Evolutionary conservation across 495 filamentous ascomycete genomes (phyloP).

Genomic region (Xylaria cubensis): DNA sequence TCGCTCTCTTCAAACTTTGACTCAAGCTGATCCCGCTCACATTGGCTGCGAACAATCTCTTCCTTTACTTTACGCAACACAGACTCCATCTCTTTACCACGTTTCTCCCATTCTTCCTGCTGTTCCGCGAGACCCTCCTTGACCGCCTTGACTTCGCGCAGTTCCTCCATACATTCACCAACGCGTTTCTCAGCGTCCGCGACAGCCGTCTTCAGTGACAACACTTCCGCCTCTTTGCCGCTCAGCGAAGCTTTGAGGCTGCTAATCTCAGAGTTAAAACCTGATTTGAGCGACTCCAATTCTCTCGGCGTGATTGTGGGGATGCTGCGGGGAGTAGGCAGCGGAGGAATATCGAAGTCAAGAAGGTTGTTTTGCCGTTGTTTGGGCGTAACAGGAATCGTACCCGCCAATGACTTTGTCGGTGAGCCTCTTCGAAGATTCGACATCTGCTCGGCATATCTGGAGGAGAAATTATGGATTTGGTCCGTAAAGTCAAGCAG

Average conservation of each 20-base stretch:
- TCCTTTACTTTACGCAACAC: conserved; percentile 79
- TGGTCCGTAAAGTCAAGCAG: conserved; percentile 88
- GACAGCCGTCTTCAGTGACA: conserved; percentile 82
- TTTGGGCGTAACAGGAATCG: conserved; percentile 45
- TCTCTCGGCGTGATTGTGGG: conserved; percentile 91
- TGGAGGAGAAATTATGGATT: conserved; percentile 55
- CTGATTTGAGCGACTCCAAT: conserved; percentile 87
- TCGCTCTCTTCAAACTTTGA: conserved; percentile 77
- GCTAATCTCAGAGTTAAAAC: conserved; percentile 86
- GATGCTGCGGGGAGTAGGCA: conserved; percentile 88
- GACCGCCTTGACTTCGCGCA: conserved; percentile 72
- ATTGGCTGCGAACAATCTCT: conserved; percentile 77
- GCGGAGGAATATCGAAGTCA: conserved; percentile 90
- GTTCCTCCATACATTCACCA: conserved; percentile 79
- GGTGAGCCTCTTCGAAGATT: conserved; percentile 28
- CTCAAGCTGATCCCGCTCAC: conserved; percentile 75
- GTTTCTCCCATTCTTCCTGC: conserved; percentile 80
- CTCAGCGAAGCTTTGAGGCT: conserved; percentile 86
- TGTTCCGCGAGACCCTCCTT: conserved; percentile 78
- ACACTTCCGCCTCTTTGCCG: conserved; percentile 89
- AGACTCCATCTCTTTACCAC: conserved; percentile 82
- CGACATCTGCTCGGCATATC: conserved; percentile 50
- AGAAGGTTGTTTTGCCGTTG: conserved; percentile 65
- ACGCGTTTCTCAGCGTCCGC: conserved; percentile 90
- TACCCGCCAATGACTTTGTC: conserved; percentile 23